These are phyloP conservation scores for Brasenia schreberi DNA, from an alignment of 164 flowering plant genomes.

Conservation along the genomic window DNA sequence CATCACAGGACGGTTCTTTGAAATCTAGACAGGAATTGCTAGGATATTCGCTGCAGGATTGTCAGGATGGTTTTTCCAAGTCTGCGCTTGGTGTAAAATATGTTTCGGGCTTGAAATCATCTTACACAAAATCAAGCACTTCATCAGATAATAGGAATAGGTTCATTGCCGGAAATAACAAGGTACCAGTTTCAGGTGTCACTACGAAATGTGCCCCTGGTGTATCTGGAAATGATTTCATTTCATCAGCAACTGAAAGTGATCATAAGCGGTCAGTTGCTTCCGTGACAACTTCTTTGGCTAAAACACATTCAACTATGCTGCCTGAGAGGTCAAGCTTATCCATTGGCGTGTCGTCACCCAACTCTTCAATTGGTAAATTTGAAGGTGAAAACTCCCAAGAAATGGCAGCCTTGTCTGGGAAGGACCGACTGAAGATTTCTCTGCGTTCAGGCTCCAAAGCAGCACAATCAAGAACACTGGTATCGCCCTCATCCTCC, in stretches of 20 bases:
- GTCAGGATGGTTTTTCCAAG: conserved; percentile 21
- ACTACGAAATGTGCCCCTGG: not conserved
- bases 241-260: conserved; percentile 19
- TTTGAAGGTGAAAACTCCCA: conserved; percentile 25
- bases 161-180: conserved; percentile 25
- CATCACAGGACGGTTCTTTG: not conserved
- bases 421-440: conserved; percentile 35
- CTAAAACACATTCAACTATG: conserved; percentile 14
- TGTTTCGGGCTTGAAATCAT: conserved; percentile 18
- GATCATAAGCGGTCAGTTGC: conserved; percentile 8
- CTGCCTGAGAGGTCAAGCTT: conserved; percentile 19
- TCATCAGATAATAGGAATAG: conserved; percentile 26
- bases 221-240: not conserved
- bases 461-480: conserved; percentile 26
- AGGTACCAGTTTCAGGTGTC: conserved; percentile 1
- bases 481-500: conserved; percentile 16
- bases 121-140: conserved; percentile 8
- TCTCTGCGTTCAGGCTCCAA: conserved; percentile 23
- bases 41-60: conserved; percentile 11
- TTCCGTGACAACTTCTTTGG: conserved; percentile 10
- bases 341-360: conserved; percentile 28
- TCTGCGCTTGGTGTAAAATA: conserved; percentile 16
- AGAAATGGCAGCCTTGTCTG: conserved; percentile 10
- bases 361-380: conserved; percentile 12
- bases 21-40: conserved; percentile 5